Evolutionary conservation across 805 yeast species (phyloP).

Genomic region (Yarrowia sp.): DNA sequence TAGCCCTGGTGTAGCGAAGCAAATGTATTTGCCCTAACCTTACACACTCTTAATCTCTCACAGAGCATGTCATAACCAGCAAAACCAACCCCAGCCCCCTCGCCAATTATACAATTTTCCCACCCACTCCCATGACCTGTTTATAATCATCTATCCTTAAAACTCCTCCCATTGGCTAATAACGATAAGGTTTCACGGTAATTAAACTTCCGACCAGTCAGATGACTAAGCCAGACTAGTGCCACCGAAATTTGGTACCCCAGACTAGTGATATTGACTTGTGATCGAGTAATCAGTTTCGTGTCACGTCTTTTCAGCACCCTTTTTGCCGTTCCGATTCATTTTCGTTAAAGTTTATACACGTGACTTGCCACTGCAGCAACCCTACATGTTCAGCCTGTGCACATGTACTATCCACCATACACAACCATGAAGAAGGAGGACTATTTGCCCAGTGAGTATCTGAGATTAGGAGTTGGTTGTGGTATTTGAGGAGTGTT

Average conservation of each 20-base stretch:
- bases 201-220: background rate
- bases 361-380: conserved; percentile 23
- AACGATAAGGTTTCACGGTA: background rate
- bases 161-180: background rate
- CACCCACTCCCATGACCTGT: no score
- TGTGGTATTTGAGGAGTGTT: background rate
- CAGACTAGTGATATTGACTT: background rate
- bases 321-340: background rate
- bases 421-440: conserved; percentile 20
- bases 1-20: no score
- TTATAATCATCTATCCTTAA: background rate
- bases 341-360: background rate
- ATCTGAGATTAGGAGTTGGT: background rate
- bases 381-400: background rate
- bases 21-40: background rate
- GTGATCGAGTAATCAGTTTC: background rate
- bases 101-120: no score
- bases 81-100: background rate
- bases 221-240: background rate
- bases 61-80: no score
- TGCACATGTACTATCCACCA: conserved; percentile 8
- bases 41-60: no score
- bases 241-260: background rate
- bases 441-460: conserved; percentile 24
- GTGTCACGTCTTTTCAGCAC: background rate